Percentiles rank a stretch among this genome's conserved stretches.
Evolutionary conservation across 2,329 filamentous ascomycete genomes (phyloP).

Genomic region (Epicoccum nigrum): DNA sequence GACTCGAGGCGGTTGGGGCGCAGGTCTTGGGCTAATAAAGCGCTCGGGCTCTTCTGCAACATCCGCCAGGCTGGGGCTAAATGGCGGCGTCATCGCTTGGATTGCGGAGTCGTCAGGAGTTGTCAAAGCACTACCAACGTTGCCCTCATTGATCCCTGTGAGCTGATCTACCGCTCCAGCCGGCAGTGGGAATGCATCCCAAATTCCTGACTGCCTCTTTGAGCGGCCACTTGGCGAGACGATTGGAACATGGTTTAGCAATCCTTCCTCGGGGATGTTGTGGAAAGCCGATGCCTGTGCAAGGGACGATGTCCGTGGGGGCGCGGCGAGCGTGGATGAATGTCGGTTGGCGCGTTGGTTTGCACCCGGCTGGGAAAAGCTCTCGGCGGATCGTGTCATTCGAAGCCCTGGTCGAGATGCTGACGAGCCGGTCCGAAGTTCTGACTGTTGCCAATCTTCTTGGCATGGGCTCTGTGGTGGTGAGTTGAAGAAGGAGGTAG

Average conservation of each 20-base stretch:
- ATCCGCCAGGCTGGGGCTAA: constrained; percentile 47
- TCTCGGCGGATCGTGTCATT: constrained; percentile 53
- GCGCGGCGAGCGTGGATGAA: constrained; percentile 49
- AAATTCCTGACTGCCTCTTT: constrained; percentile 43
- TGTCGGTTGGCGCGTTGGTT: constrained; percentile 48
- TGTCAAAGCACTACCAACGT: constrained; percentile 50
- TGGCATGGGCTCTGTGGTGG: constrained; percentile 32
- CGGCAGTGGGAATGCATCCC: constrained; percentile 36
- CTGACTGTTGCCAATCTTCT: constrained; percentile 20
- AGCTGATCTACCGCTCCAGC: constrained; percentile 27
- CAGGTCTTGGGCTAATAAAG: constrained; percentile 43
- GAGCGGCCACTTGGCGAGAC: constrained; percentile 17
- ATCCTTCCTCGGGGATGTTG: constrained; percentile 26
- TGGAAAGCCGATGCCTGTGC: constrained; percentile 26
- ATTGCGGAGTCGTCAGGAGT: constrained; percentile 51
- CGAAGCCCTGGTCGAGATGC: constrained; percentile 31
- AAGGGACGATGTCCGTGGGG: constrained; percentile 49
- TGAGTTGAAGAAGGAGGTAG: constrained; percentile 25
- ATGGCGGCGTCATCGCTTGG: constrained; percentile 48
- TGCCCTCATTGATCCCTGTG: constrained; percentile 38
- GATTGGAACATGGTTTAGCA: background rate
- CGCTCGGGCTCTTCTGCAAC: constrained; percentile 47
- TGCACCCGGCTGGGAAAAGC: constrained; percentile 61
- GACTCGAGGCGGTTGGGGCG: constrained; percentile 36
- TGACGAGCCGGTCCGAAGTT: constrained; percentile 16